A percentile compares a stretch with the other conserved stretches of the same genome.
Evolutionary conservation across 2,329 filamentous ascomycete species (phyloP).

Genomic region (Aphanocladium album): DNA sequence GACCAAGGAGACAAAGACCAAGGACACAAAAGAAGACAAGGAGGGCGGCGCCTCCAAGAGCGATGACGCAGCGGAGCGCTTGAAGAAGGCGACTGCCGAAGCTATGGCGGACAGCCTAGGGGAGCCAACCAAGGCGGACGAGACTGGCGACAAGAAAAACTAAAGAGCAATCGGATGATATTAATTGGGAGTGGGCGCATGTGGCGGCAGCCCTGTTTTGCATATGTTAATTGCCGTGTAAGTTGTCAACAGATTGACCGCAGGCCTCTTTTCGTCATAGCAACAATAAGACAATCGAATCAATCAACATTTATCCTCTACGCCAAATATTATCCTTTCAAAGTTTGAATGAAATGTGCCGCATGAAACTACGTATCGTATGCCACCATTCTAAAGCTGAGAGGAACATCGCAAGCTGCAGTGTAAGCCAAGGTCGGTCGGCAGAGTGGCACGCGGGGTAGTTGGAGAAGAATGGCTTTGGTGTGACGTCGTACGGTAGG

Average conservation of each 20-base stretch:
- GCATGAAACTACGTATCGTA: no score
- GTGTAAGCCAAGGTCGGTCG: not conserved
- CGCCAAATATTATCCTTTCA: no score
- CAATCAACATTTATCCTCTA: not conserved
- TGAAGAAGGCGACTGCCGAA: conserved; percentile 61
- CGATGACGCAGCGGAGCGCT: conserved; percentile 51
- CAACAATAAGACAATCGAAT: not conserved
- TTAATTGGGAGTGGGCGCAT: not conserved
- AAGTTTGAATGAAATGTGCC: no score
- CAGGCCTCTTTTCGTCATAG: not conserved
- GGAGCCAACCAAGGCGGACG: conserved; percentile 30
- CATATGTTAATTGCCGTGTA: conserved; percentile 10
- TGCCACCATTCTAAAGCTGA: no score
- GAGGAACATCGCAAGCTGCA: no score
- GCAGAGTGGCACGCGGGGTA: conserved; percentile 1
- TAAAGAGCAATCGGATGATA: not conserved
- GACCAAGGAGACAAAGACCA: conserved; percentile 39
- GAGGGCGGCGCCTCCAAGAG: conserved; percentile 49
- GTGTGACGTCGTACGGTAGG: not conserved
- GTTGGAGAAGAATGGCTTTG: not conserved
- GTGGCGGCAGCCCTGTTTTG: not conserved
- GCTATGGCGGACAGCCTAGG: conserved; percentile 54
- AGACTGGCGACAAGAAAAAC: conserved; percentile 29
- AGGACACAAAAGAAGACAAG: conserved; percentile 51
- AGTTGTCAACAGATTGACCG: conserved; percentile 11